These are phyloP conservation scores for Gaeumannomyces sp. DNA, from an alignment of 2,329 filamentous ascomycete species.

Conservation along the genomic window DNA sequence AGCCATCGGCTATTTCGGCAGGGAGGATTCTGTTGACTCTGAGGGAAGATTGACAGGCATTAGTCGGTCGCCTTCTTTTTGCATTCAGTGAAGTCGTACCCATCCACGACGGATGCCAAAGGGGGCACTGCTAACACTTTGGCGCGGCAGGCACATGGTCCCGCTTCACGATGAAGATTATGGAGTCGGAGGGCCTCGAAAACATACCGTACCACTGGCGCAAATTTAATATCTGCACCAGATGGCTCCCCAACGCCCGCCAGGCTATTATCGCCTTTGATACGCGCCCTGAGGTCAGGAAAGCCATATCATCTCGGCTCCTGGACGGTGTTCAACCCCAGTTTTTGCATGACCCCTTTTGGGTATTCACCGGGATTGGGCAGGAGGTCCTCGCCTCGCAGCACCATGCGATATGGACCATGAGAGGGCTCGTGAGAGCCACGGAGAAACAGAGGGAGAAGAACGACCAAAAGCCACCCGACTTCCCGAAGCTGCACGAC, in stretches of 20 bases:
- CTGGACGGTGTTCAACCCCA: neutral
- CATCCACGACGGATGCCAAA: neutral
- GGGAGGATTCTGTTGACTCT: constrained; percentile 17
- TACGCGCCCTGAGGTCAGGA: neutral
- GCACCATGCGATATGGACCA: constrained; percentile 32
- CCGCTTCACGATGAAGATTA: neutral
- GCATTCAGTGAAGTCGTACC: neutral
- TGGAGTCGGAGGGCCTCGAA: neutral
- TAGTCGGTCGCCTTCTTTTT: neutral
- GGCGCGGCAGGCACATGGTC: neutral
- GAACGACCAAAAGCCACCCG: neutral
- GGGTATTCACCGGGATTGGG: constrained; percentile 27
- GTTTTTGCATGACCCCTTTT: constrained; percentile 25
- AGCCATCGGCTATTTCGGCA: constrained; percentile 35
- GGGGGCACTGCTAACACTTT: neutral
- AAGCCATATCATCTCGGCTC: neutral
- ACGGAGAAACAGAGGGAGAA: constrained; percentile 12
- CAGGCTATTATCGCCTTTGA: constrained; percentile 2
- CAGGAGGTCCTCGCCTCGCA: constrained; percentile 26
- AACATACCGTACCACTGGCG: neutral
- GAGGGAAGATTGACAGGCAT: constrained; percentile 1
- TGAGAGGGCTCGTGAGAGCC: constrained; percentile 27
- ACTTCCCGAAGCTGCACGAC: constrained; percentile 6
- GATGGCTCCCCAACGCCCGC: neutral
- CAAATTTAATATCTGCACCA: constrained; percentile 2